Percentiles rank a stretch among this genome's conserved stretches.
Evolutionary conservation across 2,329 filamentous ascomycete genomes (phyloP).

Genomic region (Stagonosporopsis cucurbitacearum): DNA sequence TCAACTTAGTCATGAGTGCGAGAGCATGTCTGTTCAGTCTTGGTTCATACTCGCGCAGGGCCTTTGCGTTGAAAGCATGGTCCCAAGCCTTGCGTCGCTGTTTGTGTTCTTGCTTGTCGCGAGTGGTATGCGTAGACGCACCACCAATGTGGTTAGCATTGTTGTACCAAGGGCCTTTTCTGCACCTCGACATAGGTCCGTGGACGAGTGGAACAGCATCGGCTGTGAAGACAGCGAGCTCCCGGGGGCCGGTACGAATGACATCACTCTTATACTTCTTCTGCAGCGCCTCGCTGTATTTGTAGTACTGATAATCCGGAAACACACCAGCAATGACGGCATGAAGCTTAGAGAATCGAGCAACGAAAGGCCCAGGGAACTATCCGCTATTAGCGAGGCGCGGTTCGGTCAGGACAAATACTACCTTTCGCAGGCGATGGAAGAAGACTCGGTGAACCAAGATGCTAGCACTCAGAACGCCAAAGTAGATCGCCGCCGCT

Average conservation of each 20-base stretch:
- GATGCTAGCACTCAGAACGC: slow-evolving; percentile 42
- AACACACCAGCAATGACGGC: slow-evolving; percentile 35
- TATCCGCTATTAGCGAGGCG: slow-evolving; percentile 5
- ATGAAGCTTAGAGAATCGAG: slow-evolving; percentile 50
- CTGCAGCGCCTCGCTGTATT: slow-evolving; percentile 32
- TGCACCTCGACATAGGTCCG: slow-evolving; percentile 38
- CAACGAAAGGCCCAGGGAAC: slow-evolving; percentile 50
- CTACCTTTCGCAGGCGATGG: slow-evolving; percentile 47
- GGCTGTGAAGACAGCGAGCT: slow-evolving; percentile 39
- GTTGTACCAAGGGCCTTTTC: slow-evolving; percentile 40
- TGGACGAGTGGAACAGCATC: slow-evolving; percentile 41
- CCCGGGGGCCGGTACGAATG: slow-evolving; percentile 44
- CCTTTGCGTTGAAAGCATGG: slow-evolving; percentile 41
- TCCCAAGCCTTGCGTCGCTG: slow-evolving; percentile 44
- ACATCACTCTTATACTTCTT: slow-evolving; percentile 41
- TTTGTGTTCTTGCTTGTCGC: slow-evolving; percentile 40
- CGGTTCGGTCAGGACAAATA: not conserved
- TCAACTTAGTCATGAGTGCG: slow-evolving; percentile 34
- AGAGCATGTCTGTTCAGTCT: slow-evolving; percentile 40
- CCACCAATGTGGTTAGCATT: slow-evolving; percentile 24
- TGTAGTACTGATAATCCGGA: slow-evolving; percentile 34
- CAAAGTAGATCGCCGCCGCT: slow-evolving; percentile 31
- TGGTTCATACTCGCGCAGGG: slow-evolving; percentile 47
- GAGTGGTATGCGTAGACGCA: slow-evolving; percentile 35
- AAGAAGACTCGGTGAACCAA: slow-evolving; percentile 50